Evolutionary conservation across 352 stramenopile species (phyloP).

Genomic region (Phytopythium montanum): DNA sequence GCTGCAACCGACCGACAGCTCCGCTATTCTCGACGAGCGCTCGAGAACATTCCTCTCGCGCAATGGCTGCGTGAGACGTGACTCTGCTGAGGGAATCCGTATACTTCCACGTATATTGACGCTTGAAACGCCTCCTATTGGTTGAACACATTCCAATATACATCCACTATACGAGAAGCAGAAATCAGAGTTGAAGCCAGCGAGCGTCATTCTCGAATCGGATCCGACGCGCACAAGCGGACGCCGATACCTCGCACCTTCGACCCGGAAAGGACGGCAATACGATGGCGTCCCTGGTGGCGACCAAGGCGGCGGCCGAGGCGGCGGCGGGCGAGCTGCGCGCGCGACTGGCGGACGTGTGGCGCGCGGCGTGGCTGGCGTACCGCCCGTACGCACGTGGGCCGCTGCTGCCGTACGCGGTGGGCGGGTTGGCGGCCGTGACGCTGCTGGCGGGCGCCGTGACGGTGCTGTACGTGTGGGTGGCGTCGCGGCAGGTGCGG

Average conservation of each 20-base stretch:
- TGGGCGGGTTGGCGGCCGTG: slow-evolving; percentile 42
- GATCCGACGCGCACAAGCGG: background rate
- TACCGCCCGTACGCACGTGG: slow-evolving; percentile 4
- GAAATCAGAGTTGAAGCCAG: slow-evolving; percentile 7
- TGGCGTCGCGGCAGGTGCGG: slow-evolving; percentile 74
- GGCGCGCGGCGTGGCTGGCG: background rate
- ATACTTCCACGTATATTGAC: background rate
- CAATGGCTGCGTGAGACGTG: background rate
- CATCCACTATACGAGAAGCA: background rate
- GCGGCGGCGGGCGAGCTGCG: background rate
- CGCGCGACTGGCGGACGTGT: slow-evolving; percentile 1
- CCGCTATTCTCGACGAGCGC: background rate
- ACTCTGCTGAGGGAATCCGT: background rate
- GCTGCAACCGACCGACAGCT: background rate
- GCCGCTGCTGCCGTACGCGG: slow-evolving; percentile 32
- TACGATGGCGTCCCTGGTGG: background rate
- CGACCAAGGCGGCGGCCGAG: slow-evolving; percentile 11
- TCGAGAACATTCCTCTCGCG: background rate
- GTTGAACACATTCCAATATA: background rate
- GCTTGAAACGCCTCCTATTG: too few relatives aligned
- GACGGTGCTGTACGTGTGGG: slow-evolving; percentile 70
- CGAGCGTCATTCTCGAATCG: background rate
- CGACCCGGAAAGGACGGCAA: background rate
- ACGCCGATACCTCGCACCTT: background rate
- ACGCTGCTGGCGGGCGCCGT: slow-evolving; percentile 40